Evolutionary conservation across 176 grass and related monocot species (phyloP).

Genomic region (Alopecurus myosuroides): DNA sequence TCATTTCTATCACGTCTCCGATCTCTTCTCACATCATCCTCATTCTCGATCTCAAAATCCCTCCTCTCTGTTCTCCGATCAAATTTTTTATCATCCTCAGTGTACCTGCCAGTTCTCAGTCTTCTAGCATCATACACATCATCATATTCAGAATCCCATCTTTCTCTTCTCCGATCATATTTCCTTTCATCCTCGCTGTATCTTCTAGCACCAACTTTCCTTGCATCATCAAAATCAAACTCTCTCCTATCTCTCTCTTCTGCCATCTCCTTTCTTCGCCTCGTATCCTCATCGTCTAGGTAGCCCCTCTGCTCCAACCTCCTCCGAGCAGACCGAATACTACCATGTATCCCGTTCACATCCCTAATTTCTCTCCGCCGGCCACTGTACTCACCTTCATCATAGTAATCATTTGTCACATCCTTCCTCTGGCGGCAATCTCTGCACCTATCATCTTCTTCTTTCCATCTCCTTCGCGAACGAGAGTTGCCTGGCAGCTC

Average conservation of each 20-base stretch:
- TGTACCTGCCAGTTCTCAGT: background rate
- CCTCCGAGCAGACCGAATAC: slow-evolving; percentile 29
- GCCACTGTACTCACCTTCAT: slow-evolving; percentile 22
- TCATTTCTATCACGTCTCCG: background rate
- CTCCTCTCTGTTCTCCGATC: slow-evolving; percentile 15
- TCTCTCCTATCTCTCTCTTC: slow-evolving; percentile 17
- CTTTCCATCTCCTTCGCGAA: slow-evolving; percentile 30
- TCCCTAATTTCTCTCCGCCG: slow-evolving; percentile 20
- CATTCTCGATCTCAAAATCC: slow-evolving; percentile 20
- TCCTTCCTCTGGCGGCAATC: slow-evolving; percentile 30
- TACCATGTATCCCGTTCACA: slow-evolving; percentile 10
- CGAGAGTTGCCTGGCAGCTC: background rate
- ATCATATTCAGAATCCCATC: slow-evolving; percentile 28
- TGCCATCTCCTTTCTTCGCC: slow-evolving; percentile 18
- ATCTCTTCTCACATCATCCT: slow-evolving; percentile 28
- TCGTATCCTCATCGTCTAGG: slow-evolving; percentile 33
- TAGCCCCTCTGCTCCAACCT: slow-evolving; percentile 26
- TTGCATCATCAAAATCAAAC: slow-evolving; percentile 10
- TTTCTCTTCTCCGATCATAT: slow-evolving; percentile 25
- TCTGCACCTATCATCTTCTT: slow-evolving; percentile 26
- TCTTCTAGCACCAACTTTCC: slow-evolving; percentile 8
- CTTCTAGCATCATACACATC: slow-evolving; percentile 20
- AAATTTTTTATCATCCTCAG: slow-evolving; percentile 26
- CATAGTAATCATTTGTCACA: slow-evolving; percentile 4
- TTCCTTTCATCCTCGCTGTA: slow-evolving; percentile 23